phyloP scores from a whole-genome alignment of 257 asterid genomes.

The Misopates orontium region DNA sequence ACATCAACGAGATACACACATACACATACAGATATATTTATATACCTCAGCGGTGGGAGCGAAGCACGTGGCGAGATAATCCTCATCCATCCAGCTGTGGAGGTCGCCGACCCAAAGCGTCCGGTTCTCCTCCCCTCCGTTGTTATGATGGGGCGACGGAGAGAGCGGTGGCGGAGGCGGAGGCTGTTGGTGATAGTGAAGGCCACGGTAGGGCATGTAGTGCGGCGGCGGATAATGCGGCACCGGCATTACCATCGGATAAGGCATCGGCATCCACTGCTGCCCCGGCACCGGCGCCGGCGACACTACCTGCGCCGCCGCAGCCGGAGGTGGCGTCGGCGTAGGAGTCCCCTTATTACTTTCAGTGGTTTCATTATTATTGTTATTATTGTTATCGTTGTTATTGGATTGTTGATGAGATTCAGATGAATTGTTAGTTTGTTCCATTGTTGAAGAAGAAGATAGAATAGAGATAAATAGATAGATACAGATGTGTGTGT shows the following conservation, averaged over 20 bases:
- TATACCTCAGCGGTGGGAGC: conserved; percentile 87
- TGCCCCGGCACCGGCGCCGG: conserved; percentile 42
- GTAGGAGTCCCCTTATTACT: conserved; percentile 25
- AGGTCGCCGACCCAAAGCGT: conserved; percentile 99
- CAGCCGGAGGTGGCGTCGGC: too few relatives aligned
- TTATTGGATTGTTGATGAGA: conserved; percentile 31
- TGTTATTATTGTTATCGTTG: conserved; percentile 23
- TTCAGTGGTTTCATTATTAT: conserved; percentile 4
- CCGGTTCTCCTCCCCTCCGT: conserved; percentile 58
- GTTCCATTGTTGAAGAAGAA: conserved; percentile 17
- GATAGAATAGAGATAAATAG: not conserved
- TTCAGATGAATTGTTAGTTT: conserved; percentile 40
- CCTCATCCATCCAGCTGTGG: conserved; percentile 96
- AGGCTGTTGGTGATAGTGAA: conserved; percentile 46
- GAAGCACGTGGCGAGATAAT: conserved; percentile 88
- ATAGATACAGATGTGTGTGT: conserved; percentile 2
- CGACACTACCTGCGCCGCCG: conserved; percentile 32
- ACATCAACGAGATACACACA: not conserved
- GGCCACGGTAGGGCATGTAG: conserved; percentile 59
- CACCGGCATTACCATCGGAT: conserved; percentile 80
- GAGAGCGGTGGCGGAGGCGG: conserved; percentile 38
- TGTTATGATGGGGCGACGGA: conserved; percentile 32
- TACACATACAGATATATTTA: not conserved
- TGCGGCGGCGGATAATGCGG: conserved; percentile 55
- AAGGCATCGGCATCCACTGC: conserved; percentile 83